Conservation (phyloP, 176 grass and related monocot genomes). For the Oryza coarctata region DNA sequence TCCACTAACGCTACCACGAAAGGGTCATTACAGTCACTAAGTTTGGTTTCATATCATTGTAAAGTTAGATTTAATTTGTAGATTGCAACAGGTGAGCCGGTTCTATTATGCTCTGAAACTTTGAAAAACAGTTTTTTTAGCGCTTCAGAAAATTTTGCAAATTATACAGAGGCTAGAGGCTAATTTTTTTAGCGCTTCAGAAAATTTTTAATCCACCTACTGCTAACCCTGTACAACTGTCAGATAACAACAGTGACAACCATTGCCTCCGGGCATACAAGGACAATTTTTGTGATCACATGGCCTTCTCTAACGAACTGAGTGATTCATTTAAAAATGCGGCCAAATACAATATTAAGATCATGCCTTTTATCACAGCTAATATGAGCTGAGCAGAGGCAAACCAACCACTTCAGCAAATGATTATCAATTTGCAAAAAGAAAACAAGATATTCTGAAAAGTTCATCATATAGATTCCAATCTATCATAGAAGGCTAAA, state of each 20-base stretch:
- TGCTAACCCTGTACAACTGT: not conserved
- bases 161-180: not conserved
- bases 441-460: slow-evolving; percentile 17
- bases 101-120: not conserved
- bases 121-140: not conserved
- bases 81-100: too few relatives aligned
- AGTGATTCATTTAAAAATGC: slow-evolving; percentile 16
- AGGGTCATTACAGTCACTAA: too few relatives aligned
- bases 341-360: slow-evolving; percentile 7
- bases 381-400: slow-evolving; percentile 31
- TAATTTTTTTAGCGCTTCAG: too few relatives aligned
- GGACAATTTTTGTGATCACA: slow-evolving; percentile 21
- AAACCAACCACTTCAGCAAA: slow-evolving; percentile 23
- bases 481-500: slow-evolving; percentile 10
- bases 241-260: not conserved
- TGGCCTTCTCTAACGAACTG: not conserved
- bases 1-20: too few relatives aligned
- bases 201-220: too few relatives aligned
- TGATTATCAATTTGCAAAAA: not conserved
- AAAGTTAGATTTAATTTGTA: not conserved
- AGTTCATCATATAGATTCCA: slow-evolving; percentile 41
- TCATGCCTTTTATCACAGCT: slow-evolving; percentile 35
- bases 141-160: not conserved
- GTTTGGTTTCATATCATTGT: not conserved
- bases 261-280: slow-evolving; percentile 3